phyloP scores from a whole-genome alignment of 2,329 filamentous ascomycete genomes.

The Thielaviopsis populi region DNA sequence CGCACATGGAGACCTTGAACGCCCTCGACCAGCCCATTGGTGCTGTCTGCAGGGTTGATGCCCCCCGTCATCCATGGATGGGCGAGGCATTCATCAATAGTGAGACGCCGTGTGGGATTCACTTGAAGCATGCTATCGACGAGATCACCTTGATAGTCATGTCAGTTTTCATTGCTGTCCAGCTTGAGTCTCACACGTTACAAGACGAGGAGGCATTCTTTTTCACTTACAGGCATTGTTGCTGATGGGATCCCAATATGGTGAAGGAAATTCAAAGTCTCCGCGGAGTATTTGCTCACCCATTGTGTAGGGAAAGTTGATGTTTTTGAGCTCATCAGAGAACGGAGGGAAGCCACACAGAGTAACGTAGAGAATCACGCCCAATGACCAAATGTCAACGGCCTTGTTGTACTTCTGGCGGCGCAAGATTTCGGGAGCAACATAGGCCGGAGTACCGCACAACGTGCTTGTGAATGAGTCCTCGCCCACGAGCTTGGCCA shows the following conservation, averaged over 20 bases:
- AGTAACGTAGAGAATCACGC: slow-evolving; percentile 96
- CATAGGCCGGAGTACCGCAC: slow-evolving; percentile 93
- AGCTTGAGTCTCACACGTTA: background rate
- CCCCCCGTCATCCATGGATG: slow-evolving; percentile 73
- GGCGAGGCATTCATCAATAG: slow-evolving; percentile 75
- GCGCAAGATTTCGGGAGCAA: slow-evolving; percentile 77
- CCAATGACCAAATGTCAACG: slow-evolving; percentile 91
- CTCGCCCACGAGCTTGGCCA: slow-evolving; percentile 97
- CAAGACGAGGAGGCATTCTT: background rate
- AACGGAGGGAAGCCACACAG: slow-evolving; percentile 95
- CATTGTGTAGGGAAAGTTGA: slow-evolving; percentile 72
- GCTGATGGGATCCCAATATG: slow-evolving; percentile 83
- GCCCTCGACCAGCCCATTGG: slow-evolving; percentile 79
- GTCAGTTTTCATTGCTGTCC: slow-evolving; percentile 10
- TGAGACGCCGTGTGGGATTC: slow-evolving; percentile 67
- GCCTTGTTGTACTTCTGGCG: slow-evolving; percentile 80
- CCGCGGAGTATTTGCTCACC: slow-evolving; percentile 82
- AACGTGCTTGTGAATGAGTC: slow-evolving; percentile 95
- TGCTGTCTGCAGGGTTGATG: slow-evolving; percentile 63
- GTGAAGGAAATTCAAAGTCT: slow-evolving; percentile 84
- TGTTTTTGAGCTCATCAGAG: slow-evolving; percentile 71
- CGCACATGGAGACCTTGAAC: slow-evolving; percentile 71
- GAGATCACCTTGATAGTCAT: slow-evolving; percentile 47
- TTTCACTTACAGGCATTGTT: slow-evolving; percentile 53
- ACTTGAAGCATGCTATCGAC: slow-evolving; percentile 93